Base-by-base conservation (phyloP, 805 yeast genomes). In the Hanseniaspora thailandica region DNA sequence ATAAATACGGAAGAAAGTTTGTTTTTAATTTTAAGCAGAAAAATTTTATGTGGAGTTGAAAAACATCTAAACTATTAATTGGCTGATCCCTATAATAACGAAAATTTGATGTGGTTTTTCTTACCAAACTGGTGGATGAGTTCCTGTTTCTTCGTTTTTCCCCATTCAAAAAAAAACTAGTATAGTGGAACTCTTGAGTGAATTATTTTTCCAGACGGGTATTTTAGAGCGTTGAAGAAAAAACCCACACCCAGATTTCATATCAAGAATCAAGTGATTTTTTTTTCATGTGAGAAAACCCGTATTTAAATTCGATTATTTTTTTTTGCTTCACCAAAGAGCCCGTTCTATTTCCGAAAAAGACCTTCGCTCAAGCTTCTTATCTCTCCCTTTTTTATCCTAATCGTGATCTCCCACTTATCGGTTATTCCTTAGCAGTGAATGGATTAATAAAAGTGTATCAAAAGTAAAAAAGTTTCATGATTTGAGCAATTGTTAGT, bases 401-500 rank as follows among this genome's bases (percentile, higher is more conserved):
- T n/a, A n/a, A n/a, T n/a, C n/a, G n/a, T n/a, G n/a, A n/a, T n/a
- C n/a, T n/a, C n/a, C n/a, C n/a, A n/a, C n/a, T n/a, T n/a, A n/a
- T n/a, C n/a, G n/a, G n/a, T n/a, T n/a, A n/a, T n/a, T 26, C 8
- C 28, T 26, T 26, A 26, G 5, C 28, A 26, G 28, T 8, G 5
- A 26, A 8, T 26, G 28, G n/a, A n/a, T 30, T 30, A 30, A 30
- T 30, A 33, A 33, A 13, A 33, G 36, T 33, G 4, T 5, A 33
- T 7, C 5, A 5, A 33, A 33, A 33, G 17, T 13, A 33, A 33
- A 33, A 7, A 10, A 15, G 10, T 33, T 26, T 31, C 12, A 31
- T 31, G 45, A 25, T 26, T 25, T 41, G 22, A 22, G 34, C 45
- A 41, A 8, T 41, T 41, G 45, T 41, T 41, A 41, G 45, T 41